Conservation (phyloP, 805 yeast genomes). For the Tetrapisispora phaffii region DNA sequence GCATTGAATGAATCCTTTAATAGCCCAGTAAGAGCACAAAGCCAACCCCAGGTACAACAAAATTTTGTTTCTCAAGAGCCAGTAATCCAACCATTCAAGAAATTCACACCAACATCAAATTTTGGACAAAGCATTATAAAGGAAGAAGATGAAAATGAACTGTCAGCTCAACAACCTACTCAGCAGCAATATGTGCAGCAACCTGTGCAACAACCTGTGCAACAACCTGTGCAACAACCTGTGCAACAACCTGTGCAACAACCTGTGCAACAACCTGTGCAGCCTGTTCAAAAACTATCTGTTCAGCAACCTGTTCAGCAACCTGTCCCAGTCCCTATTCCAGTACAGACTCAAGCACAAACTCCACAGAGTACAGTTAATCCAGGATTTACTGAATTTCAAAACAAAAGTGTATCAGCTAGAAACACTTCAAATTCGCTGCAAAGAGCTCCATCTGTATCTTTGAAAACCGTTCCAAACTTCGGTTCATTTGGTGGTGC, state of each 20-base stretch:
- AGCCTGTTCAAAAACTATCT: constrained; percentile 7
- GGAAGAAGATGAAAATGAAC: constrained; percentile 26
- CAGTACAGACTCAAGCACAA: neutral
- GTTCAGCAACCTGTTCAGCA: constrained; percentile 5
- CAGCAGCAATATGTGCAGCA: constrained; percentile 2
- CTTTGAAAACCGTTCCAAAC: constrained; percentile 28
- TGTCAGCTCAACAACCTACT: constrained; percentile 16
- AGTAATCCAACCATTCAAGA: constrained; percentile 24
- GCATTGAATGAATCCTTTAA: constrained; percentile 48
- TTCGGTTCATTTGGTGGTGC: constrained; percentile 15
- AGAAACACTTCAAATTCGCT: constrained; percentile 31
- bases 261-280: neutral
- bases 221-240: neutral
- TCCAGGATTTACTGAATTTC: constrained; percentile 4
- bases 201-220: neutral
- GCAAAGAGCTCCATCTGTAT: constrained; percentile 34
- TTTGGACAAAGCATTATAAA: constrained; percentile 69
- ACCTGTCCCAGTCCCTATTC: neutral
- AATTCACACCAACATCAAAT: constrained; percentile 71
- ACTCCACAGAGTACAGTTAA: constrained; percentile 13
- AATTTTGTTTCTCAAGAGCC: neutral
- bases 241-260: neutral
- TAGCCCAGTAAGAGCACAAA: constrained; percentile 21
- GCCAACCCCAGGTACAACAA: constrained; percentile 6
- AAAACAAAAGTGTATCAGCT: constrained; percentile 31